phyloP scores from a whole-genome alignment of 306 rosid species.

The Dalbergia cultrata region DNA sequence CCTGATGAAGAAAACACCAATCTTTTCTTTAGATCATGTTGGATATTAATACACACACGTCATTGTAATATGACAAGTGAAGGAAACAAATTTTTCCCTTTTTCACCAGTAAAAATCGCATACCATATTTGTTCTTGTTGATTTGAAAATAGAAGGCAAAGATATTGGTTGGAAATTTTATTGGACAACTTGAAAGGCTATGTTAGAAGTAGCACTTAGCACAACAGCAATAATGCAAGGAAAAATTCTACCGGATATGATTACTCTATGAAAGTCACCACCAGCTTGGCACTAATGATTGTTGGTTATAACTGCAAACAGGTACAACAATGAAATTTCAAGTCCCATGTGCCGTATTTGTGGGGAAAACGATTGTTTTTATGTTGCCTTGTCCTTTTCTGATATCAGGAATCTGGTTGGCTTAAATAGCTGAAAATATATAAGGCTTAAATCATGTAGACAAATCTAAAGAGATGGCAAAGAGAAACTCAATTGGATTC shows the following conservation, averaged over 20 bases:
- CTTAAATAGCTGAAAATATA: conserved; percentile 7
- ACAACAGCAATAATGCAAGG: background rate
- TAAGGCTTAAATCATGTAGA: conserved; percentile 10
- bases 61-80: background rate
- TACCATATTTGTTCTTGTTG: background rate
- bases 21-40: conserved; percentile 21
- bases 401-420: background rate
- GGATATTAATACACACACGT: background rate
- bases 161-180: conserved; percentile 1
- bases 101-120: background rate
- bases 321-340: conserved; percentile 22
- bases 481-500: conserved; percentile 27
- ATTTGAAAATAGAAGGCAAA: background rate
- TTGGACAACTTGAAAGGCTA: background rate
- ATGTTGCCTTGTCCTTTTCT: conserved; percentile 29
- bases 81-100: background rate
- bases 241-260: background rate
- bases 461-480: background rate
- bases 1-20: conserved; percentile 61
- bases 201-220: background rate
- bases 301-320: background rate
- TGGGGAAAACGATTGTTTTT: conserved; percentile 19
- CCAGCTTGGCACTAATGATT: background rate
- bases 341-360: conserved; percentile 16
- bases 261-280: background rate